Conservation (phyloP, 2,329 filamentous ascomycete genomes). For the Ustulina deusta region DNA sequence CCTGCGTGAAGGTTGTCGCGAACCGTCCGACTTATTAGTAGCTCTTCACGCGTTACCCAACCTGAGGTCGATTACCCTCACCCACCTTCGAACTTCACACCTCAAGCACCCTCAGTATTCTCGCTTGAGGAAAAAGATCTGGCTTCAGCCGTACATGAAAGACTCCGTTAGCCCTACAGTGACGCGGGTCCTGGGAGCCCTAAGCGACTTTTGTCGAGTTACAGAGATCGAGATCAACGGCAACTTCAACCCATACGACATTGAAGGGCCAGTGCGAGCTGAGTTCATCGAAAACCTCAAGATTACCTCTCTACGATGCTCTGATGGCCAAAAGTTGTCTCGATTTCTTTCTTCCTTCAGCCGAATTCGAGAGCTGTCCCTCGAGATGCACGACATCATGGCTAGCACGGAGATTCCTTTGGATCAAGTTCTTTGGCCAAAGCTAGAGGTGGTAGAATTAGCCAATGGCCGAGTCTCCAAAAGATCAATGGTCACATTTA, state of each 20-base stretch:
- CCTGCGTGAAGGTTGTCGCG: neutral
- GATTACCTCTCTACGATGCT: neutral
- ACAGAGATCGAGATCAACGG: neutral
- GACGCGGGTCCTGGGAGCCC: neutral
- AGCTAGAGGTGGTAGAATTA: neutral
- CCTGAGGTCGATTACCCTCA: neutral
- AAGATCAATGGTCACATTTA: neutral
- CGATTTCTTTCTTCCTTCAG: neutral
- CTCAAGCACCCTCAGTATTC: neutral
- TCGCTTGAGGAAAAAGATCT: neutral
- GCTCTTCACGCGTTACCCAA: neutral
- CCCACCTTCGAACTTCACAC: neutral
- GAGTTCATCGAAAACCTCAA: neutral
- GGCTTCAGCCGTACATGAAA: neutral
- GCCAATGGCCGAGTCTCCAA: neutral
- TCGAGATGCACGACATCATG: neutral
- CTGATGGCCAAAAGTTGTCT: neutral
- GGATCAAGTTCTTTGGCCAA: neutral
- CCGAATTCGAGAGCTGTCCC: neutral
- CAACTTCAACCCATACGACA: neutral
- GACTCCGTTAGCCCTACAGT: neutral
- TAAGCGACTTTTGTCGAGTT: neutral
- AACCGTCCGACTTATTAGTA: neutral
- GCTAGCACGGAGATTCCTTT: neutral
- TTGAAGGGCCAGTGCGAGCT: neutral